Conservation (phyloP, 305 asterid genomes). For the Fraxinus sp. region DNA sequence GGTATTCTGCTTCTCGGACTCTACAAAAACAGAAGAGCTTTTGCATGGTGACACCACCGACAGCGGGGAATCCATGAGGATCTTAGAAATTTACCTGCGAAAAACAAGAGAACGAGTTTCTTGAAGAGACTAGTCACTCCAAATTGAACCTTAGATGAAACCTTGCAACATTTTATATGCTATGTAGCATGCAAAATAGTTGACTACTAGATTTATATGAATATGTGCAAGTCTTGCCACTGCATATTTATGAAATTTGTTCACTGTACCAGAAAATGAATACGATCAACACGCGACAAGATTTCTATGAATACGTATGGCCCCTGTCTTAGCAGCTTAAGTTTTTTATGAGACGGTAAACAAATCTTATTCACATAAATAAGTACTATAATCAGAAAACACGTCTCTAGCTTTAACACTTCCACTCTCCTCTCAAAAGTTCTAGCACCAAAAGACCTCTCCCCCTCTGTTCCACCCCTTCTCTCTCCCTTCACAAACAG, state of each 20-base stretch:
- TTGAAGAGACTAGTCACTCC: not conserved
- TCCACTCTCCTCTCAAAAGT: not conserved
- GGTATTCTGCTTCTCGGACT: conserved; percentile 39
- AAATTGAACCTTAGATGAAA: not conserved
- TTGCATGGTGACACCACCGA: conserved; percentile 46
- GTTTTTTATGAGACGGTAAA: not conserved
- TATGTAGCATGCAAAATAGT: not conserved
- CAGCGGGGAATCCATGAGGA: conserved; percentile 42
- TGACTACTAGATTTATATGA: not conserved
- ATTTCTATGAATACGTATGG: not conserved
- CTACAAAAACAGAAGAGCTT: conserved; percentile 29
- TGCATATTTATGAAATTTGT: not conserved
- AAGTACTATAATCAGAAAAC: not conserved
- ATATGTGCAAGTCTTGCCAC: not conserved
- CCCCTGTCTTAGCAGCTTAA: not conserved
- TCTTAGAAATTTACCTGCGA: not conserved
- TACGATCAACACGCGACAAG: not conserved
- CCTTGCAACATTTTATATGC: not conserved
- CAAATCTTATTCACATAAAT: not conserved
- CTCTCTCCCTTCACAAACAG: not conserved
- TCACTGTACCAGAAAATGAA: not conserved
- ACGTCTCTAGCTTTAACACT: not conserved
- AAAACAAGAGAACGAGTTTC: not conserved
- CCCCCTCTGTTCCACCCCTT: not conserved
- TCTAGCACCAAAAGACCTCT: not conserved